Evolutionary conservation across 1,139 yeast genomes (phyloP).

Genomic region (Kodamaea ohmeri): DNA sequence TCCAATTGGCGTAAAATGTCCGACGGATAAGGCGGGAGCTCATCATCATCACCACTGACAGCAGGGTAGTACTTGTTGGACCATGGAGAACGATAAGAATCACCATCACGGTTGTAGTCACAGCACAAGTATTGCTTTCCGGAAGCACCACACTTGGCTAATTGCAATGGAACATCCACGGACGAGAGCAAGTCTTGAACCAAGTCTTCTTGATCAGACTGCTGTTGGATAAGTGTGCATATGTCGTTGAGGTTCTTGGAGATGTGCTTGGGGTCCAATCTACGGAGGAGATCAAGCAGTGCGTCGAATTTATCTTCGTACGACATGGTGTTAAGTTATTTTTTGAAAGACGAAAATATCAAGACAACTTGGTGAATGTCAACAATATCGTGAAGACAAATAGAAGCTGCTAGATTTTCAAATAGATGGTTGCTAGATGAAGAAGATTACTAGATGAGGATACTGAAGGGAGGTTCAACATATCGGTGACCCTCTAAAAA

Average conservation of each 20-base stretch:
- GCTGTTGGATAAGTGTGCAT: conserved; percentile 67
- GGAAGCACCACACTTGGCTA: conserved; percentile 53
- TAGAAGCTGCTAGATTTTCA: too few species aligned
- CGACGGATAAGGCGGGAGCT: conserved; percentile 73
- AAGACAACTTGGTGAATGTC: not conserved
- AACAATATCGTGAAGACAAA: too few species aligned
- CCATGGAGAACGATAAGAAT: conserved; percentile 91
- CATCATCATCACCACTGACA: conserved; percentile 44
- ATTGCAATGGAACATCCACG: conserved; percentile 79
- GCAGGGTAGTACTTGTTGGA: conserved; percentile 73
- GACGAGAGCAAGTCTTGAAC: conserved; percentile 87
- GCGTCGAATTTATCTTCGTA: conserved; percentile 75
- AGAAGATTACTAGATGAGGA: too few species aligned
- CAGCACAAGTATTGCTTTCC: conserved; percentile 79
- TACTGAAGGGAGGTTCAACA: too few species aligned
- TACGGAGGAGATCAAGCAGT: conserved; percentile 79
- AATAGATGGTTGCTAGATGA: too few species aligned
- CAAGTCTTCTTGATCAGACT: conserved; percentile 42
- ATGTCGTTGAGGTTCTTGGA: conserved; percentile 60
- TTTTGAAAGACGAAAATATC: not conserved
- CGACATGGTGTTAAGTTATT: conserved; percentile 10
- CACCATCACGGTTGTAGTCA: conserved; percentile 94
- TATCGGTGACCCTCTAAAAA: too few species aligned
- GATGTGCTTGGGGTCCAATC: conserved; percentile 77
- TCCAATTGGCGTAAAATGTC: conserved; percentile 69